Evolutionary conservation across 352 stramenopile genomes (phyloP), one percentile per base, ranked within the genome.

Genomic region (Phytophthora agathidicida): DNA sequence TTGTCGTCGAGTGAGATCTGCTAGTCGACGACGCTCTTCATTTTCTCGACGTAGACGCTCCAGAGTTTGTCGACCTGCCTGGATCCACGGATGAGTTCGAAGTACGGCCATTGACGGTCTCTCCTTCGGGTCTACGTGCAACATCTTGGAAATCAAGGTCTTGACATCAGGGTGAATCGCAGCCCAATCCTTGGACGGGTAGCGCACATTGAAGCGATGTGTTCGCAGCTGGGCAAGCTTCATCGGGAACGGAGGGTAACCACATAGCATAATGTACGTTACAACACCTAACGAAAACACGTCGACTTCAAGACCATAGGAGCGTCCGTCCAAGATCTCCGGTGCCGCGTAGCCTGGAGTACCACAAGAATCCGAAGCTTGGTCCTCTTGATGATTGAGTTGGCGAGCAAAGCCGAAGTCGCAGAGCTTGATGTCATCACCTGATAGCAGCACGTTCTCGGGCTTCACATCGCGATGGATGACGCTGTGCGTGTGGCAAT

Each of bases 261-360:
- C 88, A 22, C 85, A 94, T 13, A 96, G 56, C 73, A 95, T 88
- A 70, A 94, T 94, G 77, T 96, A 96, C 23, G 73, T 83, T 6
- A 94, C 84, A 26, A 96, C 86, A 19, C 96, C 96, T 8, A 98
- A 73, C 43, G 84, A 97, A 47, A 93, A 96, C 22, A 96, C 77
- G 60, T 96, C 87, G 16, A 94, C 87, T 57, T 93, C 85, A 20
- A 92, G 67, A 1, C 83, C 84, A 60, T 96, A 96, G 2, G 83
- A 75, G 32, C 86, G 83, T 36, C 85, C 86, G 48, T 96, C 83
- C 20, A 96, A 63, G 32, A 96, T 93, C 60, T 96, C 87, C 0
- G 87, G 87, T 0, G 87, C 87, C 2, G 84, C 85, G 63, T 96
- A 96, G 10, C 87, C 87, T 8, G 85, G 85, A 10, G 87, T 96